Base-by-base conservation (phyloP, 2,329 filamentous ascomycete species). In the Orbilia ellipsospora region DNA sequence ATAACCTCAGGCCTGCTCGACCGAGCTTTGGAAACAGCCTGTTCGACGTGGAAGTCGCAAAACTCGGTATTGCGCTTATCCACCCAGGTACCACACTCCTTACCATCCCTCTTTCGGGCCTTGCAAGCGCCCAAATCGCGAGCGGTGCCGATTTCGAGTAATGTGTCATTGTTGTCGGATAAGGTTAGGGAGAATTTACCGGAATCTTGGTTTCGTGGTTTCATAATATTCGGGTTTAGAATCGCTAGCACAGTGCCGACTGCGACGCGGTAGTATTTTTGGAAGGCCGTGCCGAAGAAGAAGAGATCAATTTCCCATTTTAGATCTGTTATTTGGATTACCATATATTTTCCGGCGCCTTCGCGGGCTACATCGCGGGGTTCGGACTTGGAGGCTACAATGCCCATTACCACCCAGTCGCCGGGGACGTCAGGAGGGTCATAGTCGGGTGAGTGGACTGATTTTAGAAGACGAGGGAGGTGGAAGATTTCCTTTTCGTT, bases 241-340 rank as follows among this genome's bases (percentile, higher is more conserved):
- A 99, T 92, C 4, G 94, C 95, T 67, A 99, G 86, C 0, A 98
- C 87, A 0, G 94, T 97, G n/a, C 95, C 95, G 1, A 92, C 88
- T 0, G 90, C 90, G n/a, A 98, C 85, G 81, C 96, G 96, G 90
- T 94, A 98, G 84, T 95, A 99, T 65, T 92, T 89, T 15, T 92
- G 90, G 80, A 98, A 97, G 5, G 93, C 96, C 0, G 90, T 89
- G 79, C 92, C 92, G 83, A 99, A 99, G 13, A 99, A 87, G 79
- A 93, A 98, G 50, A 98, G 87, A 78, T 98, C 94, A 12, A 99
- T 82, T 79, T 97, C 93, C 88, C 90, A 97, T 79, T 93, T 90
- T 10, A 99, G 85, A 82, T 99, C 94, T 0, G 92, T 93, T 1
- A 99, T 85, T 1, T 89, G 92, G 77, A 99, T 85, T 1, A 94